Evolutionary conservation across 192 early-diverging fungal genomes (phyloP).

Genomic region (Dissophora globulifera): DNA sequence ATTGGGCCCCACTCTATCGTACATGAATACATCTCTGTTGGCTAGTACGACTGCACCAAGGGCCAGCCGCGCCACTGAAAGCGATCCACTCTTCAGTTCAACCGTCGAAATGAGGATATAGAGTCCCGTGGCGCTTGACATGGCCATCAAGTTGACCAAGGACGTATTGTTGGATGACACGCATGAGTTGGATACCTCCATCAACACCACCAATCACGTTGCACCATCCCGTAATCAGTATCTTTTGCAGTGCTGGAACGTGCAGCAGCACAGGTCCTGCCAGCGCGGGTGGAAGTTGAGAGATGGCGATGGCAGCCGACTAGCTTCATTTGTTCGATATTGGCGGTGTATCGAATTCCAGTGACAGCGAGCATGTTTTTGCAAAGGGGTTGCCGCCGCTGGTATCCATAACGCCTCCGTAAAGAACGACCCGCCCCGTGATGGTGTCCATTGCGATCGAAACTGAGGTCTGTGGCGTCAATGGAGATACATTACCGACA

Average conservation of each 20-base stretch:
- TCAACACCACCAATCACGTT: background rate
- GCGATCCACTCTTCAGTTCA: background rate
- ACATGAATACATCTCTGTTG: slow-evolving; percentile 37
- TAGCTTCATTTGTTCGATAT: slow-evolving; percentile 10
- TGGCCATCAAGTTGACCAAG: slow-evolving; percentile 10
- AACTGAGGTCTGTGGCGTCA: slow-evolving; percentile 8
- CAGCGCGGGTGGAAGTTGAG: background rate
- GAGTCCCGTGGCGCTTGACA: background rate
- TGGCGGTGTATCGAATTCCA: slow-evolving; percentile 20
- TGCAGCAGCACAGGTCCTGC: slow-evolving; percentile 27
- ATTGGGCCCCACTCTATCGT: slow-evolving; percentile 13
- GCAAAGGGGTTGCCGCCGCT: too few species aligned
- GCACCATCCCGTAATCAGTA: slow-evolving; percentile 34
- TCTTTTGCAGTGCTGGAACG: slow-evolving; percentile 3
- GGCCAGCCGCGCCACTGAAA: slow-evolving; percentile 7
- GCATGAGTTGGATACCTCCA: background rate
- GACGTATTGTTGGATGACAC: slow-evolving; percentile 5
- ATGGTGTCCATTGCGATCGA: slow-evolving; percentile 7
- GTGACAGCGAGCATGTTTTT: slow-evolving; percentile 4
- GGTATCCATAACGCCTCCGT: slow-evolving; percentile 8
- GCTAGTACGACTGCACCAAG: slow-evolving; percentile 20
- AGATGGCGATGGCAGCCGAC: slow-evolving; percentile 2
- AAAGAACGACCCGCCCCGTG: slow-evolving; percentile 8
- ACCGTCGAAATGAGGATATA: background rate
- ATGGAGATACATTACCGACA: background rate